These are phyloP conservation scores for grape (Vitis vinifera) DNA, from an alignment of 164 flowering plant genomes.

Conservation along the genomic window ASM3070453v1 NC_081811.1:2386001-2386500, in stretches of 20 bases:
- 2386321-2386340: neutral
- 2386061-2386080: no score
- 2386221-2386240: neutral
- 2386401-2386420: slow-evolving; percentile 1
- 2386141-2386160: no score
- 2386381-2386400: slow-evolving; percentile 11
- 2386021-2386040: no score
- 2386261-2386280: neutral
- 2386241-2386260: neutral
- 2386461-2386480: slow-evolving; percentile 26
- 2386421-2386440: neutral
- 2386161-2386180: no score
- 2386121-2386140: no score
- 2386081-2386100: no score
- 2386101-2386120: no score
- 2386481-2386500: slow-evolving; percentile 35
- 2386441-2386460: neutral
- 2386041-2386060: no score
- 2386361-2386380: neutral
- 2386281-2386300: neutral
- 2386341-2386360: neutral
- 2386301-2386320: neutral
- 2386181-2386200: neutral
- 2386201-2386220: neutral
- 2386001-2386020: no score